Evolutionary conservation across 805 yeast species (phyloP).

Genomic region (Metschnikowia dekortorum): DNA sequence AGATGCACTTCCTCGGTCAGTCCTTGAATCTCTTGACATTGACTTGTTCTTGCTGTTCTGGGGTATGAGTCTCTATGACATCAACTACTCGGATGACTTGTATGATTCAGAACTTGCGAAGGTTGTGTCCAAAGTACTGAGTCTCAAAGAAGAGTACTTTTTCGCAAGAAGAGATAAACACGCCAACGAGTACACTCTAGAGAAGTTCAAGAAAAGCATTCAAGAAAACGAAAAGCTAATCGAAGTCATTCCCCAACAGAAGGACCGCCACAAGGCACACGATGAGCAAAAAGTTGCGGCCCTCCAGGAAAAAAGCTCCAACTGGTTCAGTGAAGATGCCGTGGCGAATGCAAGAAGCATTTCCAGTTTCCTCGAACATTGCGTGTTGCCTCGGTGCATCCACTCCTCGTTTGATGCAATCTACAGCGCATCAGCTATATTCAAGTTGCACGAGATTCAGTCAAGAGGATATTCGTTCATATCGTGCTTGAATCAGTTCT

Average conservation of each 20-base stretch:
- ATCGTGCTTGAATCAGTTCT: constrained; percentile 41
- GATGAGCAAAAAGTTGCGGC: constrained; percentile 24
- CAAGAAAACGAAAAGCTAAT: constrained; percentile 23
- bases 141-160: constrained; percentile 33
- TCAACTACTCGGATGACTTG: constrained; percentile 46
- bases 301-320: constrained; percentile 22
- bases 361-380: constrained; percentile 48
- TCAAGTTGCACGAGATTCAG: constrained; percentile 40
- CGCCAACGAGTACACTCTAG: constrained; percentile 14
- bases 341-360: constrained; percentile 4
- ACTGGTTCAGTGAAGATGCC: constrained; percentile 38
- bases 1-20: constrained; percentile 7
- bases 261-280: constrained; percentile 42
- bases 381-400: constrained; percentile 70
- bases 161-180: constrained; percentile 24
- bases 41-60: constrained; percentile 50
- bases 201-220: constrained; percentile 23
- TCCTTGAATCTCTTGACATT: constrained; percentile 17
- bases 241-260: constrained; percentile 34
- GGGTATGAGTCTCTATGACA: constrained; percentile 69
- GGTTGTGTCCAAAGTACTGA: constrained; percentile 30
- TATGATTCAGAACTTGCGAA: constrained; percentile 48
- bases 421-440: constrained; percentile 58
- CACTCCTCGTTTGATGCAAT: constrained; percentile 84
- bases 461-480: constrained; percentile 36